These are phyloP conservation scores for Botrytis squamosa DNA, from an alignment of 2,329 filamentous ascomycete species.

Conservation along the genomic window DNA sequence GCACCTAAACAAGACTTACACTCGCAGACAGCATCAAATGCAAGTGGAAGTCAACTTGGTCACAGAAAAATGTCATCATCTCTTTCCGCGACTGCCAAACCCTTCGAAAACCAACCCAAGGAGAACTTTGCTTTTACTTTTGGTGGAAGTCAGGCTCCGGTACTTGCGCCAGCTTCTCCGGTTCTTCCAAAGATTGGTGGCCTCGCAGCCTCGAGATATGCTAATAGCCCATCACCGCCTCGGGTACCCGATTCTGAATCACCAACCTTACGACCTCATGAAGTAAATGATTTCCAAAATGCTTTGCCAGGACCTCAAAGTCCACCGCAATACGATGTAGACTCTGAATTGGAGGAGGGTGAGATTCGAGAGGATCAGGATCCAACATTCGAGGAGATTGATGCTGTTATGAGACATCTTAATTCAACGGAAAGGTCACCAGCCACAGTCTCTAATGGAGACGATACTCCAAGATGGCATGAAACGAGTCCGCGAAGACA, in stretches of 20 bases:
- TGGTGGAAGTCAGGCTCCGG: slow-evolving; percentile 23
- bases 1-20: slow-evolving; percentile 1
- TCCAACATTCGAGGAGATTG: slow-evolving; percentile 75
- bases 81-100: slow-evolving; percentile 68
- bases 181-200: slow-evolving; percentile 22
- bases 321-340: slow-evolving; percentile 22
- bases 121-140: slow-evolving; percentile 34
- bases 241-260: slow-evolving; percentile 22
- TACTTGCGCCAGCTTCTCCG: slow-evolving; percentile 16
- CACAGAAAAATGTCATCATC: slow-evolving; percentile 51
- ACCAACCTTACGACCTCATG: slow-evolving; percentile 27
- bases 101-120: slow-evolving; percentile 52
- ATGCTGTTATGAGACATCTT: slow-evolving; percentile 87
- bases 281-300: slow-evolving; percentile 33
- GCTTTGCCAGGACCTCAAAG: slow-evolving; percentile 32
- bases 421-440: slow-evolving; percentile 68
- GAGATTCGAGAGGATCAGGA: slow-evolving; percentile 26
- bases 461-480: slow-evolving; percentile 47
- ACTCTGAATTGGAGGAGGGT: slow-evolving; percentile 22
- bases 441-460: slow-evolving; percentile 12
- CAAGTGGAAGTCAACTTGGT: slow-evolving; percentile 19
- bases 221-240: slow-evolving; percentile 35
- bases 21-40: slow-evolving; percentile 28
- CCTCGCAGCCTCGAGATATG: slow-evolving; percentile 36
- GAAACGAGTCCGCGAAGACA: slow-evolving; percentile 45